Evolutionary conservation across 1,284 basidiomycete species (phyloP), one percentile per base, ranked within the genome.

Genomic region (Apiotrichum mycotoxinovorans): DNA sequence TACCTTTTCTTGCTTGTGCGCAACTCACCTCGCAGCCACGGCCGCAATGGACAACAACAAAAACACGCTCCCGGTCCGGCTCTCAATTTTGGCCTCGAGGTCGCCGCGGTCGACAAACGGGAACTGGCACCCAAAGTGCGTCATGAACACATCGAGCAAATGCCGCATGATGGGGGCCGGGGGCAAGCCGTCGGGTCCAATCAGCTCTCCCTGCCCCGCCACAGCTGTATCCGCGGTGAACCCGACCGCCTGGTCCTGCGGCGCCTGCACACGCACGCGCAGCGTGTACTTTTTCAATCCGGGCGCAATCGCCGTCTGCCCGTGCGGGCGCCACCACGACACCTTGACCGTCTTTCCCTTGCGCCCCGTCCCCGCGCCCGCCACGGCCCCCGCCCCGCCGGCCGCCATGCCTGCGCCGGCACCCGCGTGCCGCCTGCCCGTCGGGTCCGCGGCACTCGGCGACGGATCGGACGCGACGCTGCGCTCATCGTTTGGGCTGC

Each of bases 321-420:
- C 69, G 51, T 71, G 69, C 10, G 69, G 69, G 42, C 69, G 58
- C 65, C 66, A 71, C 69, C 69, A 71, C 30, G 67, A 66, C 35
- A 71, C 54, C 51, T 71, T 71, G 45, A 69, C 67, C 3, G 68
- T 63, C 57, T 65, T 67, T 35, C 62, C 63, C 26, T 58, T 45
- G 20, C 12, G 8, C 15, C 30, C 30, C 30, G 30, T 30, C 30
- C 30, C 30, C 12, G 30, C 12, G 30, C 30, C 30, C 30, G 30
- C 12, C 7, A 30, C 30, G 30, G 30, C 30, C 7, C 5, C 5
- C 30, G 30, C 12, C 30, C 7, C 12, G 30, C 30, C 12, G 30
- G 30, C 30, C 30, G 30, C 30, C 30, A 5, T 30, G 30, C 30
- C 30, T n/a, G n/a, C n/a, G n/a, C n/a, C n/a, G n/a, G n/a, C n/a